Conservation (phyloP, 2,329 filamentous ascomycete genomes). For the Beauveria sp. region DNA sequence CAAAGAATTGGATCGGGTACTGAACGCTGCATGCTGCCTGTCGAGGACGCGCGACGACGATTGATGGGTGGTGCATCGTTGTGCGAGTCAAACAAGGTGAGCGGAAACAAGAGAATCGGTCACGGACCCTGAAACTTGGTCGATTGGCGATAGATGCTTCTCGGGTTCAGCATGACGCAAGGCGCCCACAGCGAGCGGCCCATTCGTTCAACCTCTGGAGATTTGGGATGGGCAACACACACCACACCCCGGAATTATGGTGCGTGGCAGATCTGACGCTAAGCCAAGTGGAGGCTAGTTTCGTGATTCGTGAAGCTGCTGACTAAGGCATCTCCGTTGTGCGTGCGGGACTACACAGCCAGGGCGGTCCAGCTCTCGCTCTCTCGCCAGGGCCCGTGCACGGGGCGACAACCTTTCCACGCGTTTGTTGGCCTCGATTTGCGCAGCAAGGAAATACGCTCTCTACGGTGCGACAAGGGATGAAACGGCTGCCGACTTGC, state of each 20-base stretch:
- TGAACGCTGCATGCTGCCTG: not conserved
- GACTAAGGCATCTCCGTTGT: not conserved
- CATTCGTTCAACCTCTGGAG: not conserved
- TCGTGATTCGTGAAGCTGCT: not conserved
- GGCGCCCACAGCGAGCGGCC: not conserved
- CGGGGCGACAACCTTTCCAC: not conserved
- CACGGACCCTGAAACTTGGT: not conserved
- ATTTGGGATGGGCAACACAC: not conserved
- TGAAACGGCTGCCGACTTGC: not conserved
- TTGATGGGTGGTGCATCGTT: not conserved
- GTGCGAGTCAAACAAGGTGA: not conserved
- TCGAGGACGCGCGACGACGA: not conserved
- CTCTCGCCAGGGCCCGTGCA: not conserved
- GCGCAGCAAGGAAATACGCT: not conserved
- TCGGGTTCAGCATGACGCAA: not conserved
- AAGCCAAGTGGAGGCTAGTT: not conserved
- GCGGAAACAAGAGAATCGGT: not conserved
- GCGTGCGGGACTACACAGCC: not conserved
- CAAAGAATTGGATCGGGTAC: not conserved
- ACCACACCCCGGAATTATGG: not conserved
- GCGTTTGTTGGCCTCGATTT: slow-evolving; percentile 11
- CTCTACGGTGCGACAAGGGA: not conserved
- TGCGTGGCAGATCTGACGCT: slow-evolving; percentile 7
- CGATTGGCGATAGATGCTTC: not conserved
- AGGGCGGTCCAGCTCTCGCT: too few species aligned